phyloP scores from a whole-genome alignment of 257 asterid genomes.

The Rehmannia glutinosa region DNA sequence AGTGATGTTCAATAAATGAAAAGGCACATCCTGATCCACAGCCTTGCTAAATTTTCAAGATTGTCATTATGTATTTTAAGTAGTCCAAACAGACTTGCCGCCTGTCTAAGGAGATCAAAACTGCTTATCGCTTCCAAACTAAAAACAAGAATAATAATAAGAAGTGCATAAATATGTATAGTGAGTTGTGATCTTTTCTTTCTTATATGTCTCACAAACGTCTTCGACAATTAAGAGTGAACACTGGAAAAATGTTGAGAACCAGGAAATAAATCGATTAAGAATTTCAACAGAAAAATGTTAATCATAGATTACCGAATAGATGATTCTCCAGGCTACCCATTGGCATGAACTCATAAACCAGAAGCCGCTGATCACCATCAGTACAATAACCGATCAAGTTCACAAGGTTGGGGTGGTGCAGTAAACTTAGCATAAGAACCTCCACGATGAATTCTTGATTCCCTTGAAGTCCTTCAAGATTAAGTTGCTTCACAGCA shows the following conservation, averaged over 20 bases:
- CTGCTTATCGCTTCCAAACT: background rate
- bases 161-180: background rate
- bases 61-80: background rate
- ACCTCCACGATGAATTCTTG: conserved; percentile 90
- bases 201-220: background rate
- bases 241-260: background rate
- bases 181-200: background rate
- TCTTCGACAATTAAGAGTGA: conserved; percentile 6
- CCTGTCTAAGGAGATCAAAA: background rate
- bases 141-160: background rate
- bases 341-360: conserved; percentile 86
- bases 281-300: background rate
- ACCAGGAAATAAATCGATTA: background rate
- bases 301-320: conserved; percentile 47
- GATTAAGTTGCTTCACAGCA: conserved; percentile 88
- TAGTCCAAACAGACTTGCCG: background rate
- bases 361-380: conserved; percentile 89
- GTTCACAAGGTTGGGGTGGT: conserved; percentile 82
- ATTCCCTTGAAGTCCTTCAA: conserved; percentile 85
- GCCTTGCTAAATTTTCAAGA: background rate
- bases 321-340: conserved; percentile 90
- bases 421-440: conserved; percentile 82
- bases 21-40: no score
- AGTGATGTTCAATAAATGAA: background rate
- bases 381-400: conserved; percentile 82